Base-by-base conservation (phyloP, 768 basidiomycete species). In the Steccherinum ochraceum region DNA sequence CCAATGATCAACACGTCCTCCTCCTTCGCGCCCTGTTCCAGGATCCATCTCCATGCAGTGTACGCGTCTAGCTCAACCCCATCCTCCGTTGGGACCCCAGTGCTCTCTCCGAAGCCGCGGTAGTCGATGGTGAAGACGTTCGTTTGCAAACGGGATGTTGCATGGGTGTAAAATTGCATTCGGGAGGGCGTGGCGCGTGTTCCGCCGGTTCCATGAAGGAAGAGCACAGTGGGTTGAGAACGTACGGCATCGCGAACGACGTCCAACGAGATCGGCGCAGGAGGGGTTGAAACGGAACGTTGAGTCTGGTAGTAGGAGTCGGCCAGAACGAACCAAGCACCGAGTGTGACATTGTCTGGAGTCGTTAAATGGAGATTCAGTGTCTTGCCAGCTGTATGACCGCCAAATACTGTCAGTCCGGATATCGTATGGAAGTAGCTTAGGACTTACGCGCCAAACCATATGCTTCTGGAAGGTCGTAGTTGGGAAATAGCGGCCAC, bases 41-140 rank as follows among this genome's bases (percentile, higher is more conserved):
- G 61, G 5, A 93, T 67, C 84, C 86, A 96, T 59, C 89, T 78
- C 78, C 83, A 95, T 0, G 85, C 89, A 0, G 89, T 77, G 35
- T 79, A 72, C 1, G 89, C 91, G 61, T 98, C 89, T 2, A 62
- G 67, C 0, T 79, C 64, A 0, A 97, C 70, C 0, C 94, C 95
- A 11, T 64, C 65, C 64, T 94, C 86, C 21, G 78, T 83, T 0
- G 95, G 95, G 0, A 67, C 65, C 0, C 92, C 91, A 1, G 79
- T 76, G 49, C 91, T 94, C 61, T 97, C 93, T 1, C 73, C 95
- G 59, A 87, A 98, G 1, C 94, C 94, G 45, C 94, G 81, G 64
- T 97, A 98, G 67, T 98, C 95, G 27, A 91, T 81, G 1, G 81
- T 83, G 21, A 97, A 70, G 12, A 96, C 84, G 64, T 94, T 94